Conservation (phyloP, 2,329 filamentous ascomycete species). For the Pyricularia pennisetigena region DNA sequence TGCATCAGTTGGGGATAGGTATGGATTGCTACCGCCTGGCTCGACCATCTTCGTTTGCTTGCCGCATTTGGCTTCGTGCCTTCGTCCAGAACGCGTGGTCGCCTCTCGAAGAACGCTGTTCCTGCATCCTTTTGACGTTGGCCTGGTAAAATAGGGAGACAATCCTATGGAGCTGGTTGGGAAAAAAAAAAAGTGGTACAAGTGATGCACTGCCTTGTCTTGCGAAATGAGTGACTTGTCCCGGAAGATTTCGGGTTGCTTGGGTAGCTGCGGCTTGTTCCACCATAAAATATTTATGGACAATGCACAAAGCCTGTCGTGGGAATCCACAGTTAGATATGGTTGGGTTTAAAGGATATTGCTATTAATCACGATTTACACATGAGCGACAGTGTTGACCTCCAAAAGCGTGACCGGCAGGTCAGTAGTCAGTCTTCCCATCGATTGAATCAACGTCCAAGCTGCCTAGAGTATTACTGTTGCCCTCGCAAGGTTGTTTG, state of each 20-base stretch:
- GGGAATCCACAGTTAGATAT: no score
- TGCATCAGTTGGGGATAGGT: neutral
- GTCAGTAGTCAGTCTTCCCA: no score
- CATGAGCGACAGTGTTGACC: no score
- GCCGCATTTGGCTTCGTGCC: neutral
- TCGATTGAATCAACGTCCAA: no score
- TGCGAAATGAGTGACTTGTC: neutral
- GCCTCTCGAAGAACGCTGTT: constrained; percentile 1
- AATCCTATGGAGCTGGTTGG: neutral
- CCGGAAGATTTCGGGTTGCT: neutral
- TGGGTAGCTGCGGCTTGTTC: neutral
- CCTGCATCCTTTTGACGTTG: neutral
- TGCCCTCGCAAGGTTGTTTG: no score
- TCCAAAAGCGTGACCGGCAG: no score
- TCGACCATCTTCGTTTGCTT: neutral
- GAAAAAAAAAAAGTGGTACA: neutral
- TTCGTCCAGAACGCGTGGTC: neutral
- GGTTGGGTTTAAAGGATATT: no score
- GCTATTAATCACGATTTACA: no score
- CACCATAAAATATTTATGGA: neutral
- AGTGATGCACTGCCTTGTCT: neutral
- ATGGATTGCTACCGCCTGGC: neutral
- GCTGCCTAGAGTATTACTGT: no score
- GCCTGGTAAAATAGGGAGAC: neutral
- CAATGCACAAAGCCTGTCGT: neutral